Evolutionary conservation across 768 basidiomycete species (phyloP).

Genomic region (Grammothele lineata): DNA sequence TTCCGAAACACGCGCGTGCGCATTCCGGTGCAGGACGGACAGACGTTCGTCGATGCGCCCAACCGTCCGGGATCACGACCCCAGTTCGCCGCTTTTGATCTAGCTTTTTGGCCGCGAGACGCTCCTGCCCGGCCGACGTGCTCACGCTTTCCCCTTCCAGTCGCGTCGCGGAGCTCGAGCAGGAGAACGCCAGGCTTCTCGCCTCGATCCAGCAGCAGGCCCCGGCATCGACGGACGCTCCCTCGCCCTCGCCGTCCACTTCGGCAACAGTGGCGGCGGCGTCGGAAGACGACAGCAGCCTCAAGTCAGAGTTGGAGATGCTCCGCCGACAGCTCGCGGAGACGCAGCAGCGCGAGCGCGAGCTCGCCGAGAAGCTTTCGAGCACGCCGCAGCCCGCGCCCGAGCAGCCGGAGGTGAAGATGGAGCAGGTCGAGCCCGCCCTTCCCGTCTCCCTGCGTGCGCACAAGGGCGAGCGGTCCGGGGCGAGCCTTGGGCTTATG

Average conservation of each 20-base stretch:
- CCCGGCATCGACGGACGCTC: conserved; percentile 3
- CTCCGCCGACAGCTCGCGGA: conserved; percentile 62
- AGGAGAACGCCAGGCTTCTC: conserved; percentile 74
- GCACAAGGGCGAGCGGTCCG: conserved; percentile 51
- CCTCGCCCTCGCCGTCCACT: too few species aligned
- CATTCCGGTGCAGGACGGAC: too few species aligned
- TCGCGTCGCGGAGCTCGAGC: conserved; percentile 79
- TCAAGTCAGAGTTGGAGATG: conserved; percentile 59
- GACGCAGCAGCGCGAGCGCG: conserved; percentile 62
- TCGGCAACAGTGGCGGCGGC: too few species aligned
- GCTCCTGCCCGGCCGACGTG: too few species aligned
- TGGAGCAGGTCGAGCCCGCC: conserved; percentile 53
- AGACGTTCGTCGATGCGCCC: too few species aligned
- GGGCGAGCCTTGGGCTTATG: conserved; percentile 68
- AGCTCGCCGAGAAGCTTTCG: conserved; percentile 60
- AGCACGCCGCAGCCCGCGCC: conserved; percentile 29
- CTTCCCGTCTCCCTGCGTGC: conserved; percentile 37
- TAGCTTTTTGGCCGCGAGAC: too few species aligned
- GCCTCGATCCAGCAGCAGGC: conserved; percentile 43
- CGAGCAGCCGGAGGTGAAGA: conserved; percentile 37
- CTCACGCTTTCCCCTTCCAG: conserved; percentile 34
- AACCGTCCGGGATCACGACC: too few species aligned
- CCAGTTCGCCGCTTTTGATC: too few species aligned
- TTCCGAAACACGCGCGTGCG: too few species aligned
- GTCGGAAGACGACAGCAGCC: conserved; percentile 30